Base-by-base conservation (phyloP, 495 filamentous ascomycete species). In the Podospora australis region DNA sequence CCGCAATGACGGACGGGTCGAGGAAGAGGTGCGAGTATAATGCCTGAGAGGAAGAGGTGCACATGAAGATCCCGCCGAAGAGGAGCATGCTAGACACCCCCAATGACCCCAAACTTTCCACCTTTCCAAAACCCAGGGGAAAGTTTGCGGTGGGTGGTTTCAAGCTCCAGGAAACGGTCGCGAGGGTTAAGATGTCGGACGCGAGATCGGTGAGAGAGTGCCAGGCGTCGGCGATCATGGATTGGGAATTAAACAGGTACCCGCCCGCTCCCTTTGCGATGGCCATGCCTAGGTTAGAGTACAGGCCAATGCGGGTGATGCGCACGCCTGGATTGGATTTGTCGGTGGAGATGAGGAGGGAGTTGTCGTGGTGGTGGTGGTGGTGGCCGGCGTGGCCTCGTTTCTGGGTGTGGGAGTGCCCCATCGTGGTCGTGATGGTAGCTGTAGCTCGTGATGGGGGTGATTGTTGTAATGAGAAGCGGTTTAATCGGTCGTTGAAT, bases 131-230 rank as follows among this genome's bases (percentile, higher is more conserved):
- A 4, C 92, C 92, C 57, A 78, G 75, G 13, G 92, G 92, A 64
- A 96, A 97, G 26, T 77, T 73, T 25, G 81, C 76, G 11, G 85
- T 87, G 1, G 92, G 90, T 19, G 86, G 82, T 53, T 83, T 86
- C 26, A 96, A 65, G 28, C 88, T 90, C 82, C 87, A 95, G 1
- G 90, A 85, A 43, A 98, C 88, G 22, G 92, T 98, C 6, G 85
- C 86, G 26, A 98, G 74, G 1, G 92, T 98, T 60, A 96, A 79
- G 57, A 97, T 75, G 66, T 98, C 92, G 35, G 88, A 95, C 44
- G 95, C 88, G 16, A 98, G 77, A 69, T 98, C 92, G 21, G 91
- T 95, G 29, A 96, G 72, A 42, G 88, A 88, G 69, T 98, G 92
- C 66, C 94, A 88, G 43, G 89, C 92, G 69, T 98, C 92, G 52